Percentiles rank a stretch among this genome's conserved stretches.
These are phyloP conservation scores for Collybia sordida DNA, from an alignment of 768 basidiomycete species.

Conservation along the genomic window DNA sequence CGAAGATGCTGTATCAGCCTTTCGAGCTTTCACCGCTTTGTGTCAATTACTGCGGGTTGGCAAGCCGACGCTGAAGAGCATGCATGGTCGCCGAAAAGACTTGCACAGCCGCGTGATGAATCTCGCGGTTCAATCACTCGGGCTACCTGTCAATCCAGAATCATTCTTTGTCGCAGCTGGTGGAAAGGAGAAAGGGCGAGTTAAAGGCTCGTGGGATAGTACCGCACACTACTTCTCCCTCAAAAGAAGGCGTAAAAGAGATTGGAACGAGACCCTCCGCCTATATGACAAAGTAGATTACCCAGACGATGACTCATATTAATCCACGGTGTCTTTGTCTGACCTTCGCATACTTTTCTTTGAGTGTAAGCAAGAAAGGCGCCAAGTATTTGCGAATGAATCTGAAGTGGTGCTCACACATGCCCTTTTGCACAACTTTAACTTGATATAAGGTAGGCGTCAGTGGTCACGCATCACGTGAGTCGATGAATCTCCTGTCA, in stretches of 20 bases:
- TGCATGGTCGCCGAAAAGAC: constrained; percentile 53
- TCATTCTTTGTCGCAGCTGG: constrained; percentile 57
- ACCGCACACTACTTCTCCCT: constrained; percentile 78
- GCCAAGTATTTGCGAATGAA: neutral
- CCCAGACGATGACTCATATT: constrained; percentile 49
- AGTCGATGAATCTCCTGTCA: too few relatives aligned
- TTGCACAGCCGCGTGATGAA: constrained; percentile 68
- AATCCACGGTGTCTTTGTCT: constrained; percentile 5
- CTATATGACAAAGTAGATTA: constrained; percentile 84
- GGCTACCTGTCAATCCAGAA: constrained; percentile 71
- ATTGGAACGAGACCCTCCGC: constrained; percentile 87
- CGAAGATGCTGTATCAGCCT: constrained; percentile 79
- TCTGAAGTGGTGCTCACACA: too few relatives aligned
- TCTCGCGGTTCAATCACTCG: constrained; percentile 56
- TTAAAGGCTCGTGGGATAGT: constrained; percentile 68
- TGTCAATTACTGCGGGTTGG: constrained; percentile 63
- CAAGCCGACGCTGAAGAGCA: constrained; percentile 48
- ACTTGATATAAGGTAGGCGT: too few relatives aligned
- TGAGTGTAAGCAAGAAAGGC: neutral
- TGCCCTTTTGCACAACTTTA: too few relatives aligned
- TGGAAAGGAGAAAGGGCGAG: constrained; percentile 70
- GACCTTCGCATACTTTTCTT: neutral
- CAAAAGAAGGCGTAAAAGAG: constrained; percentile 74
- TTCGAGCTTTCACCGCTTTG: constrained; percentile 70
- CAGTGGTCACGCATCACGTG: too few relatives aligned